These are phyloP conservation scores for Lactarius indigo DNA, from an alignment of 768 basidiomycete genomes.

Conservation along the genomic window DNA sequence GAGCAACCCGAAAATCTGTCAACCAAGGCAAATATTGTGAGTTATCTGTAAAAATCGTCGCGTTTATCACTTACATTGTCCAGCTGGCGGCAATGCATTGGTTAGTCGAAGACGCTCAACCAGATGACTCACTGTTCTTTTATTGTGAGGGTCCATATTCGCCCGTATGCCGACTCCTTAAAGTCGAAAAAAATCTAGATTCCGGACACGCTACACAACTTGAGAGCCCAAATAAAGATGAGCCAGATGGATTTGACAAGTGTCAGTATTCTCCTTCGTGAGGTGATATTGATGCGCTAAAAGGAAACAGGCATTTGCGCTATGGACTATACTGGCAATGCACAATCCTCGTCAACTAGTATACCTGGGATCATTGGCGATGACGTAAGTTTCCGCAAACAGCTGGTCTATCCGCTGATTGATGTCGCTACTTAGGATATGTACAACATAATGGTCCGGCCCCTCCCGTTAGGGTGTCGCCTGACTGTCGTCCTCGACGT, in stretches of 20 bases:
- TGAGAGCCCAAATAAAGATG: background rate
- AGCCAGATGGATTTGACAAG: background rate
- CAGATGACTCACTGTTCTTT: background rate
- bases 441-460: background rate
- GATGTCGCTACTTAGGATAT: background rate
- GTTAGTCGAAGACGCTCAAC: background rate
- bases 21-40: conserved; percentile 3
- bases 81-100: background rate
- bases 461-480: conserved; percentile 2
- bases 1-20: background rate
- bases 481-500: conserved; percentile 10
- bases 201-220: background rate
- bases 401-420: background rate
- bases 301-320: background rate
- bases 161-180: background rate
- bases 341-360: too few relatives aligned
- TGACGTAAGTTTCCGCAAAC: background rate
- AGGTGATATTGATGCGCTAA: background rate
- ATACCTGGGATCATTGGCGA: background rate
- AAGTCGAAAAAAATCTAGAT: background rate
- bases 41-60: background rate
- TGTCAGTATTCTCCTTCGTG: background rate
- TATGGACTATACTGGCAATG: background rate
- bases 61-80: background rate
- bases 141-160: background rate